Base-by-base conservation (phyloP, 2,329 filamentous ascomycete genomes). In the Xylogone sp. region DNA sequence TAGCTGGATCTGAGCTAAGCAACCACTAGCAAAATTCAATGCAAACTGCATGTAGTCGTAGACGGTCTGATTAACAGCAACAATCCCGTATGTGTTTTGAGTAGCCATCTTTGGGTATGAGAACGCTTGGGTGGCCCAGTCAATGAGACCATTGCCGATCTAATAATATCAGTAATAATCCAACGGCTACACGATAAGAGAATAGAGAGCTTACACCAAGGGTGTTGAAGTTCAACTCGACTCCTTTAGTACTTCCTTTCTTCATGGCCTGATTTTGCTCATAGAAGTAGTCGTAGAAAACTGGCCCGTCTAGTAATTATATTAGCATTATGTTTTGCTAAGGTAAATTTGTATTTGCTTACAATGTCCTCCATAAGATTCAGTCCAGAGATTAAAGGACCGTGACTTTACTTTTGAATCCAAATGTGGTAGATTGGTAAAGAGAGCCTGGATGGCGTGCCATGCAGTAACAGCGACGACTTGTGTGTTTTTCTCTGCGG, bases 71-170 rank as follows among this genome's bases (percentile, higher is more conserved):
- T 64, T 62, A 9, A 57, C 53, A 10, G 56, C 58, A 29, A 58
- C 55, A 21, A 66, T 60, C 18, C 61, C 61, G 46, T 66, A 67
- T 2, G 79, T 82, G 21, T 83, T 44, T 4, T 21, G 9, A 13
- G 12, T 19, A 12, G 50, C 58, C 53, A 29, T 60, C 58, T 53
- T 50, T 21, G 58, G 56, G 39, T 39, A 39, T 13, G 34, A 39
- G 34, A 39, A 39, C 13, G 72, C 70, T 66, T 89, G 83, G 1
- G 81, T 72, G 19, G 80, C 62, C 55, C 77, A 73, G 60, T 90
- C 87, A 34, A 89, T 71, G 53, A 84, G 78, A 13, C 84, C 86
- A 62, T 90, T 88, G 50, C 87, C 72, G 53, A 39, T 39, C 34
- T 39, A 39, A 27, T 27, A 6, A 27, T n/a, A n/a, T n/a, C n/a